Evolutionary conservation across 192 early-diverging fungal genomes (phyloP), one percentile per base, ranked within the genome.

Genomic region (Backusella circina): DNA sequence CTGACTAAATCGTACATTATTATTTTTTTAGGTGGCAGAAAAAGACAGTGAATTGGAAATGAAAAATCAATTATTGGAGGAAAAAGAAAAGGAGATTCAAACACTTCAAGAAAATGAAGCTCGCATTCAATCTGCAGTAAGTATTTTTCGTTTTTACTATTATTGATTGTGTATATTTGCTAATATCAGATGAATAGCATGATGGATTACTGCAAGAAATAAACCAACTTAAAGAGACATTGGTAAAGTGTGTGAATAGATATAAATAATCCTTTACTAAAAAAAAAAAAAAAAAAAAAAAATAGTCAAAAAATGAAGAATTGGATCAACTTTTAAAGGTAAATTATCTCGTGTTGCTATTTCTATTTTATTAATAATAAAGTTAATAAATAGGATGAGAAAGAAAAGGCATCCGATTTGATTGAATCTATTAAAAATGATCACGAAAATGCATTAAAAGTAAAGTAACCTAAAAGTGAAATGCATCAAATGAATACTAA

Each of bases 31-130:
- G 68, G 23, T 70, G n/a, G 15, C 35, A 28, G 23, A 38, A 41
- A 38, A 70, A 26, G 68, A 70, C 41, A 26, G 9, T 54, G 51
- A 54, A 54, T 54, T 54, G 21, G 6, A 54, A 23, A 2, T 23
- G 23, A 61, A 61, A 61, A 28, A 61, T 61, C 15, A 39, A 26
- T 18, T 30, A 30, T 9, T 70, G 38, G 39, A 39, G 37, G 41
- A 70, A 23, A 70, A 70, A 41, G 69, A 70, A 70, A 16, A 70
- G 39, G 69, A 70, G 37, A 70, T 70, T 28, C 23, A 70, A 47
- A 47, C 16, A 30, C 15, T 70, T 8, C 31, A 70, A 30, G 69
- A 70, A 7, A 38, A n/a, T 26, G 69, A 70, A 47, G n/a, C 38
- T 35, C n/a, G 21, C 32, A 30, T 70, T 18, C 38, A 70, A 32